phyloP scores from a whole-genome alignment of 140 eudicot genomes.

The Cichorium intybus region DNA sequence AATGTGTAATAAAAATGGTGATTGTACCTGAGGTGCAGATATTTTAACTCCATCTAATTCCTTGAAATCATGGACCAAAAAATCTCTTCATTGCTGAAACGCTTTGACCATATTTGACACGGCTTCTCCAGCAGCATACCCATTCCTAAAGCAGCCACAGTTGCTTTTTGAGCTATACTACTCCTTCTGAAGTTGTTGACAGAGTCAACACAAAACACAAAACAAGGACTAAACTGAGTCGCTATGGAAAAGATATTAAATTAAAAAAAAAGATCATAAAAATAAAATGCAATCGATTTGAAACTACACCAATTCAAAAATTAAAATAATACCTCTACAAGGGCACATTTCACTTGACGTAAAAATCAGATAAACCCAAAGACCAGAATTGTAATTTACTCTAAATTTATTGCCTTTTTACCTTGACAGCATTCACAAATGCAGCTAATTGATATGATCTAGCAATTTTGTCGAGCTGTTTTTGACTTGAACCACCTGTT shows the following conservation, averaged over 20 bases:
- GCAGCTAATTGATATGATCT: too few relatives aligned
- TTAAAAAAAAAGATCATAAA: background rate
- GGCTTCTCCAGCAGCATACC: constrained; percentile 93
- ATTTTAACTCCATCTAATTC: constrained; percentile 84
- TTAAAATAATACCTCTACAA: too few relatives aligned
- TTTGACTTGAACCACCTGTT: too few relatives aligned
- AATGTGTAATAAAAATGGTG: background rate
- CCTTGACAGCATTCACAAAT: too few relatives aligned
- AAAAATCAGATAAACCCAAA: too few relatives aligned
- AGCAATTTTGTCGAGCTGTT: too few relatives aligned
- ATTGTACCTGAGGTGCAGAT: constrained; percentile 86
- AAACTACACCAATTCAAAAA: too few relatives aligned
- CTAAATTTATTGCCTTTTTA: too few relatives aligned
- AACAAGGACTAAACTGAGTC: background rate
- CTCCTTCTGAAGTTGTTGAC: constrained; percentile 96
- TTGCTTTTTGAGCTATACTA: constrained; percentile 93
- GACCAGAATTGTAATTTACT: too few relatives aligned
- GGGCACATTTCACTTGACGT: too few relatives aligned
- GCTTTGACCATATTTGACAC: constrained; percentile 91
- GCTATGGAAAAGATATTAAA: background rate
- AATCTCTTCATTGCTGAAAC: constrained; percentile 76
- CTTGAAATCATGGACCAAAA: constrained; percentile 61
- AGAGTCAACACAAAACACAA: constrained; percentile 29
- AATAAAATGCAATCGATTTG: too few relatives aligned
- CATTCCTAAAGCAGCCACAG: constrained; percentile 89